Conservation (phyloP, 2,329 filamentous ascomycete genomes). For the Chrysoporthe puriensis region DNA sequence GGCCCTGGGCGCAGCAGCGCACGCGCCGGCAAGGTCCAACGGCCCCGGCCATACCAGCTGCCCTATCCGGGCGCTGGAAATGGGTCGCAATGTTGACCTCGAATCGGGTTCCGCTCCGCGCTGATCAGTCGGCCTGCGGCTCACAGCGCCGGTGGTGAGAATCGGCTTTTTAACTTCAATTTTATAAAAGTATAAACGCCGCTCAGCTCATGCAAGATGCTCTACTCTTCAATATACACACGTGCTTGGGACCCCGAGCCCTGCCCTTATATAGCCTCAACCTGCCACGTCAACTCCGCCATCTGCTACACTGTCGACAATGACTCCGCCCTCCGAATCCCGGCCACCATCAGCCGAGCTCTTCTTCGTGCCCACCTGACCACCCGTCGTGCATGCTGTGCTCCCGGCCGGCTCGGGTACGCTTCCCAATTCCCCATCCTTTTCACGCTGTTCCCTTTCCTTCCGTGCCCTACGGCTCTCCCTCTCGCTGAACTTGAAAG, state of each 20-base stretch:
- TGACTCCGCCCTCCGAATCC: background rate
- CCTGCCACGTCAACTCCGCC: background rate
- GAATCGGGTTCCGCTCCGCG: background rate
- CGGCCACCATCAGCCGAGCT: background rate
- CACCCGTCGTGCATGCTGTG: background rate
- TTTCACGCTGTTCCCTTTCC: background rate
- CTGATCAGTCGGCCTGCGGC: background rate
- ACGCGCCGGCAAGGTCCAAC: too few relatives aligned
- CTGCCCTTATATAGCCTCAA: background rate
- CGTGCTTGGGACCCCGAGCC: background rate
- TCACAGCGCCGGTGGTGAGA: background rate
- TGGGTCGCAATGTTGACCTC: background rate
- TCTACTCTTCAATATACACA: background rate
- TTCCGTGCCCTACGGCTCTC: conserved; percentile 25
- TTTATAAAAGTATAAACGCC: background rate
- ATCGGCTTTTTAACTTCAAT: background rate
- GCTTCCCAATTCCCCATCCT: conserved; percentile 9
- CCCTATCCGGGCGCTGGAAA: too few relatives aligned
- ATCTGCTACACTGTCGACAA: background rate
- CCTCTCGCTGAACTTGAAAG: conserved; percentile 44
- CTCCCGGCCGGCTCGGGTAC: background rate
- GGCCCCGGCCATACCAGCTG: too few relatives aligned
- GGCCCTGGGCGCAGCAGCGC: too few relatives aligned
- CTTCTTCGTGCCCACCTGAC: background rate
- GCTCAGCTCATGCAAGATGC: background rate